Percentiles rank a stretch among this genome's conserved stretches.
Evolutionary conservation across 495 filamentous ascomycete species (phyloP).

Genomic region (Hyaloscypha hepaticicola): DNA sequence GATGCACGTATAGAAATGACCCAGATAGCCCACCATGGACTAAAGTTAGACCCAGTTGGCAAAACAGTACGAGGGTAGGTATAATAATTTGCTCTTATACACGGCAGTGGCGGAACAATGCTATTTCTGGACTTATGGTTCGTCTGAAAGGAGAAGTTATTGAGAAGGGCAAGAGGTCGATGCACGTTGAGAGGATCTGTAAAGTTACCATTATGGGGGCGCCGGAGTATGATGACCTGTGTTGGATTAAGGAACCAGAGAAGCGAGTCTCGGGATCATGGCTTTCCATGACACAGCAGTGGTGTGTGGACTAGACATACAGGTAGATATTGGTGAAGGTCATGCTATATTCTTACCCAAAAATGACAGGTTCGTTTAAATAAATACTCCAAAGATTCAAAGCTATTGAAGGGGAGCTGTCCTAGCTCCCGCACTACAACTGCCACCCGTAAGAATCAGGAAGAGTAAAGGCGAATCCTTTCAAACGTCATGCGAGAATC

Average conservation of each 20-base stretch:
- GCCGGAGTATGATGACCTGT: background rate
- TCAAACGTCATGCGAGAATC: too few relatives aligned
- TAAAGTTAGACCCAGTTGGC: background rate
- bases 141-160: background rate
- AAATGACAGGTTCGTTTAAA: too few relatives aligned
- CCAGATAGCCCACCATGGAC: background rate
- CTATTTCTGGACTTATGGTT: background rate
- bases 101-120: background rate
- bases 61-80: background rate
- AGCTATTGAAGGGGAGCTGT: too few relatives aligned
- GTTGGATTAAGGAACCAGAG: background rate
- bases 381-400: too few relatives aligned
- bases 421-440: too few relatives aligned
- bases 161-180: background rate
- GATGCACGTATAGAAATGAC: background rate
- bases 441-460: too few relatives aligned
- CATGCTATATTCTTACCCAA: too few relatives aligned
- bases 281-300: background rate
- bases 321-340: background rate
- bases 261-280: background rate
- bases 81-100: constrained; percentile 2
- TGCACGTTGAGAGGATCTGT: background rate
- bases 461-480: too few relatives aligned
- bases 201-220: background rate
- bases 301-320: background rate